A percentile compares a stretch with the other conserved stretches of the same genome.
Evolutionary conservation across 257 asterid species (phyloP).

Genomic region (Solanum medicagineum): DNA sequence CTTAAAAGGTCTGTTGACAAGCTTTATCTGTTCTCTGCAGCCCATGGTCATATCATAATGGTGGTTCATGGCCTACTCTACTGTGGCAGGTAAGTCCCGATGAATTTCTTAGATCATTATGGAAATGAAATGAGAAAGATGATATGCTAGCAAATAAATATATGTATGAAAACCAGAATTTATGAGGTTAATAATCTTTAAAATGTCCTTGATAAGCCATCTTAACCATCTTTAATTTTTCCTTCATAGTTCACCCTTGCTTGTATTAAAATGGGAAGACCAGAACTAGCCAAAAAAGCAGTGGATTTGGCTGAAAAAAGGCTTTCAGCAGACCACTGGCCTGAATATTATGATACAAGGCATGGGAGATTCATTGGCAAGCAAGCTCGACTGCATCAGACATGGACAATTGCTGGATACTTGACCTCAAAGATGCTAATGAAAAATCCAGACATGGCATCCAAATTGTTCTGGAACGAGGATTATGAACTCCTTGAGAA

Average conservation of each 20-base stretch:
- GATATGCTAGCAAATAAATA: background rate
- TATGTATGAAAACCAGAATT: background rate
- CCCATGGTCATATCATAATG: slow-evolving; percentile 38
- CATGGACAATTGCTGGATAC: slow-evolving; percentile 35
- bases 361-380: slow-evolving; percentile 26
- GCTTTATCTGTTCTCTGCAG: slow-evolving; percentile 10
- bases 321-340: slow-evolving; percentile 28
- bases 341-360: slow-evolving; percentile 31
- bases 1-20: background rate
- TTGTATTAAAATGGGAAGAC: slow-evolving; percentile 33
- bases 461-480: slow-evolving; percentile 25
- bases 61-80: slow-evolving; percentile 40
- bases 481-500: slow-evolving; percentile 29
- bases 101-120: background rate
- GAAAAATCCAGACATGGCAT: slow-evolving; percentile 22
- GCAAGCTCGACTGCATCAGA: slow-evolving; percentile 24
- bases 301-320: slow-evolving; percentile 24
- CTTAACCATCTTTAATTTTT: background rate
- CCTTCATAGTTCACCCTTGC: slow-evolving; percentile 28
- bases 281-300: slow-evolving; percentile 21
- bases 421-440: slow-evolving; percentile 25
- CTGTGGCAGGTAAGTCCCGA: slow-evolving; percentile 28
- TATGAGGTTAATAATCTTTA: background rate
- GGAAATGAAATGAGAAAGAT: background rate
- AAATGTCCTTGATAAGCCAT: background rate